Conservation (phyloP, 1,284 basidiomycete species). For the Leucoagaricus sp. region DNA sequence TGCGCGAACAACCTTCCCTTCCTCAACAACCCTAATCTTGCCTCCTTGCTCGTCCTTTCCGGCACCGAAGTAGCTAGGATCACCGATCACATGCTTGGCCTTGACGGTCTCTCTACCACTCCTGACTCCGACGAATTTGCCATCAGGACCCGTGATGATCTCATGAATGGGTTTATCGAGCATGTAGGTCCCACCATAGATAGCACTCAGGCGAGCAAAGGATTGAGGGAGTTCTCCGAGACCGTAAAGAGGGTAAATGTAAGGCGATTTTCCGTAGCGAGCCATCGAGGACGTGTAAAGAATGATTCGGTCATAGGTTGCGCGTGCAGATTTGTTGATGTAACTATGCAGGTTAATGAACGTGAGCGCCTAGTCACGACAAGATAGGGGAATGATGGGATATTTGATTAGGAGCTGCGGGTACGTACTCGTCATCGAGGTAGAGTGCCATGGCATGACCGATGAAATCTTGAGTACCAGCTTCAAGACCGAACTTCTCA, state of each 20-base stretch:
- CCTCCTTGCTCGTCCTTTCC: constrained; percentile 64
- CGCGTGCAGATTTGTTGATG: constrained; percentile 88
- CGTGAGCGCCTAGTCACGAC: background rate
- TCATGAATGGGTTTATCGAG: constrained; percentile 95
- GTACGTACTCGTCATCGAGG: constrained; percentile 90
- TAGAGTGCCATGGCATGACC: constrained; percentile 99
- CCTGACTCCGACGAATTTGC: constrained; percentile 93
- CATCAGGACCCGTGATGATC: constrained; percentile 84
- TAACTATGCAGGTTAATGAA: constrained; percentile 58
- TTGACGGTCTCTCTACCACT: constrained; percentile 92
- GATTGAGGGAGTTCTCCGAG: constrained; percentile 99
- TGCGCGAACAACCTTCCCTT: constrained; percentile 93
- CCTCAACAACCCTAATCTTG: constrained; percentile 87
- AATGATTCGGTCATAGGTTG: constrained; percentile 93
- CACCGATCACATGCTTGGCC: constrained; percentile 97
- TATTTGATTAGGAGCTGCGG: too few relatives aligned
- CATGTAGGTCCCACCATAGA: constrained; percentile 99
- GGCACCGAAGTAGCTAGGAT: constrained; percentile 95
- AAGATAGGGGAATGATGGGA: background rate
- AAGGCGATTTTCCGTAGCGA: constrained; percentile 98
- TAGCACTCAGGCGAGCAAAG: constrained; percentile 96
- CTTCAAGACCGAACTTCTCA: constrained; percentile 95
- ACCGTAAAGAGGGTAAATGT: constrained; percentile 99
- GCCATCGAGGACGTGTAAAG: constrained; percentile 99
- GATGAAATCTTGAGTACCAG: constrained; percentile 98